phyloP scores from a whole-genome alignment of 148 eudicot species.

The Diospyros kaki region DNA sequence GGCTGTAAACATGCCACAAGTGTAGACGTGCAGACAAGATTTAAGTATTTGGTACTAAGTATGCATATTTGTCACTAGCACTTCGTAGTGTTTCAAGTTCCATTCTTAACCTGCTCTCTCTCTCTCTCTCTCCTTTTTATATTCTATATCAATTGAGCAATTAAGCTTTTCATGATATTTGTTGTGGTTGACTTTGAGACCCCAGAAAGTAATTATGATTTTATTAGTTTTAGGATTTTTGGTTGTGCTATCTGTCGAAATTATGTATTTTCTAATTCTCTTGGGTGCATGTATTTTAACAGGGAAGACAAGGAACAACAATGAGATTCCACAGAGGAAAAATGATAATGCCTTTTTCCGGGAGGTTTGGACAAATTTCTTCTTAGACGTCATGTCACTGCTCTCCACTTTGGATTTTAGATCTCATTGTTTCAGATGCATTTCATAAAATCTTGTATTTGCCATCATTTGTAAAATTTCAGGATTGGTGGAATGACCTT shows the following conservation, averaged over 20 bases:
- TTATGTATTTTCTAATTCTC: slow-evolving; percentile 1
- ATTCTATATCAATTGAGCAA: neutral
- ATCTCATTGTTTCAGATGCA: neutral
- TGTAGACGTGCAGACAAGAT: neutral
- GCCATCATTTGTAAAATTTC: slow-evolving; percentile 16
- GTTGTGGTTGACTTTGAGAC: neutral
- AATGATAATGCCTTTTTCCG: slow-evolving; percentile 48
- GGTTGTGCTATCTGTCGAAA: neutral
- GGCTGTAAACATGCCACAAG: too few species aligned
- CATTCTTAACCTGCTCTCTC: neutral
- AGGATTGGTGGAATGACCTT: slow-evolving; percentile 98
- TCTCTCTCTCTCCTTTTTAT: neutral
- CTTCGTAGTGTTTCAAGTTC: too few species aligned
- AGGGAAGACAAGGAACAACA: slow-evolving; percentile 51
- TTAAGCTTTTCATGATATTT: neutral
- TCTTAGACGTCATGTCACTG: neutral
- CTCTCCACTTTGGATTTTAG: neutral
- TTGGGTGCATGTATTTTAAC: slow-evolving; percentile 14
- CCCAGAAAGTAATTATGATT: neutral
- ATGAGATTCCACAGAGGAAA: slow-evolving; percentile 36
- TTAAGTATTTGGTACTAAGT: neutral
- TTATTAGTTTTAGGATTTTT: neutral
- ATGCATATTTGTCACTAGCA: neutral
- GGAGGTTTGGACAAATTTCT: slow-evolving; percentile 48
- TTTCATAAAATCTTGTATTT: neutral